phyloP scores from a whole-genome alignment of 768 basidiomycete genomes.

The Neoboletus brunneissimus region DNA sequence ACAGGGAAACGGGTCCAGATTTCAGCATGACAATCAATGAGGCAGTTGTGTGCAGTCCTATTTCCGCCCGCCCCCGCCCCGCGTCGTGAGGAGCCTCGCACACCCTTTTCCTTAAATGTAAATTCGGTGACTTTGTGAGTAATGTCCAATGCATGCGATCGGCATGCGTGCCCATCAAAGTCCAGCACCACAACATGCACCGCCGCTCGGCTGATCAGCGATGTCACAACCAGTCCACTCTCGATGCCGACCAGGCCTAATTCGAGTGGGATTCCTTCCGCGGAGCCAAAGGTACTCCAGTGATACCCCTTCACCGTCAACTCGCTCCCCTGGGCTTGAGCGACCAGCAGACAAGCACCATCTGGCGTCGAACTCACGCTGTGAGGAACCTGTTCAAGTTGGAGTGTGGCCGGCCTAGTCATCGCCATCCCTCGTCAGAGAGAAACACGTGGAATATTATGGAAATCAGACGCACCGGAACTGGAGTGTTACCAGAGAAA shows the following conservation, averaged over 20 bases:
- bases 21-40: constrained; percentile 54
- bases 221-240: constrained; percentile 37
- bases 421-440: background rate
- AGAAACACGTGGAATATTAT: background rate
- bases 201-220: constrained; percentile 40
- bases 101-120: constrained; percentile 47
- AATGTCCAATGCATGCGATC: constrained; percentile 49
- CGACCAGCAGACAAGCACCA: constrained; percentile 48
- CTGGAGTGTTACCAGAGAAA: background rate
- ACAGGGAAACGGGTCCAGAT: constrained; percentile 65
- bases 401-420: background rate
- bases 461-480: background rate
- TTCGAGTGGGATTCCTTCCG: constrained; percentile 41
- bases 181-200: constrained; percentile 46
- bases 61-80: background rate
- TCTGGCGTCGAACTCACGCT: constrained; percentile 47
- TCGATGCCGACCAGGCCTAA: constrained; percentile 27
- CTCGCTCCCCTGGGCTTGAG: constrained; percentile 19
- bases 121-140: constrained; percentile 56
- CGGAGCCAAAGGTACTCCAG: constrained; percentile 55
- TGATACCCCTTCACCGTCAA: constrained; percentile 43
- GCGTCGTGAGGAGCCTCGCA: constrained; percentile 13
- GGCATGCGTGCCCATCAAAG: constrained; percentile 26
- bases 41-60: constrained; percentile 42
- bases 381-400: constrained; percentile 24